phyloP scores from a whole-genome alignment of 1,139 yeast species.

The Trichomonascaceae sp. region DNA sequence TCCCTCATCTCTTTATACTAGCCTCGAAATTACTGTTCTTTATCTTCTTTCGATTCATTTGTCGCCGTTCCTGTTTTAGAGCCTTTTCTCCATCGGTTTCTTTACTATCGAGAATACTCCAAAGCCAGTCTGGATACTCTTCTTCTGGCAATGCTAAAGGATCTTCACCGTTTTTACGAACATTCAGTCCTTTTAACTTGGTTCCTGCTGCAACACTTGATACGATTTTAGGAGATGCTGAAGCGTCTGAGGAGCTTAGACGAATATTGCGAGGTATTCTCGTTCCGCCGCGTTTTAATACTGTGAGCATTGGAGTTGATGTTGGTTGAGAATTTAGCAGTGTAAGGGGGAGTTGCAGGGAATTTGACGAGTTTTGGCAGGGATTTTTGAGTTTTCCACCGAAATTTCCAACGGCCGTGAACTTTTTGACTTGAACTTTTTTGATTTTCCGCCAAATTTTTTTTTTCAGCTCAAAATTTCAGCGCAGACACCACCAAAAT shows the following conservation, averaged over 20 bases:
- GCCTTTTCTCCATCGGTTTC: slow-evolving; percentile 58
- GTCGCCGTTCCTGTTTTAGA: slow-evolving; percentile 55
- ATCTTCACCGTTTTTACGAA: slow-evolving; percentile 74
- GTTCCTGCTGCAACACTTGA: slow-evolving; percentile 65
- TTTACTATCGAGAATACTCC: slow-evolving; percentile 66
- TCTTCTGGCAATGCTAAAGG: slow-evolving; percentile 85
- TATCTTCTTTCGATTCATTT: slow-evolving; percentile 60
- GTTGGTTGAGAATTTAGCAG: not conserved
- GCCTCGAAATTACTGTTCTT: slow-evolving; percentile 66
- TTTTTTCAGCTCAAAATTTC: not conserved
- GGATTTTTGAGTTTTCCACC: too few species aligned
- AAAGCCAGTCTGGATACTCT: slow-evolving; percentile 93
- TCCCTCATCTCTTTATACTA: slow-evolving; percentile 29
- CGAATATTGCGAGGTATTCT: slow-evolving; percentile 14
- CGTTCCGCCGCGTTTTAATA: not conserved
- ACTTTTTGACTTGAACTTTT: not conserved
- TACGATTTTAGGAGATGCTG: slow-evolving; percentile 25
- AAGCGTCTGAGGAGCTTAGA: slow-evolving; percentile 18
- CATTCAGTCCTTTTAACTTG: slow-evolving; percentile 60
- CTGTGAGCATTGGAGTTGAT: not conserved
- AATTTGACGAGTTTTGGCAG: too few species aligned
- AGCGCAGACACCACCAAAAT: not conserved
- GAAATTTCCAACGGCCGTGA: too few species aligned
- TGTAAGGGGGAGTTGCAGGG: too few species aligned
- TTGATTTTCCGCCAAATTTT: not conserved